Evolutionary conservation across 1,139 yeast genomes (phyloP).

Genomic region (Suhomyces bokatorum): DNA sequence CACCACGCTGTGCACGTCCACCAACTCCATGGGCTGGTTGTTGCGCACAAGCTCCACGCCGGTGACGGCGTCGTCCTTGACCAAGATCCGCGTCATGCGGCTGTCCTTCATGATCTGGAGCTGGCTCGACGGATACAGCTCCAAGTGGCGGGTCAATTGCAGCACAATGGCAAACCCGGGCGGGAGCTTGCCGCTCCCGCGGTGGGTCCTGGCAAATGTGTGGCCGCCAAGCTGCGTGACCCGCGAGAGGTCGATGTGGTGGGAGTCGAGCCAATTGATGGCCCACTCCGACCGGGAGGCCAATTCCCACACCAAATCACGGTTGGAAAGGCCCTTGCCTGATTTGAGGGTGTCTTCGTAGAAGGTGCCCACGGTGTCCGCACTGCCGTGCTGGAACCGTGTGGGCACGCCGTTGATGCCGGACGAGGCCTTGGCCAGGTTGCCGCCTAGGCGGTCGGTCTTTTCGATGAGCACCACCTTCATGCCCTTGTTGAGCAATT

Average conservation of each 20-base stretch:
- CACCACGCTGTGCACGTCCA: slow-evolving; percentile 22
- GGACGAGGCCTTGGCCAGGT: slow-evolving; percentile 41
- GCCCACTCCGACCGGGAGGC: slow-evolving; percentile 30
- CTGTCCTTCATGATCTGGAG: slow-evolving; percentile 26
- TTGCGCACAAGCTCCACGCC: slow-evolving; percentile 25
- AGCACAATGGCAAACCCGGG: slow-evolving; percentile 41
- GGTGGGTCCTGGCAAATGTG: slow-evolving; percentile 37
- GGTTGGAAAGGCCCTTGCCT: slow-evolving; percentile 32
- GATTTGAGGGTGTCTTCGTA: slow-evolving; percentile 31
- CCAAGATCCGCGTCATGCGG: slow-evolving; percentile 20
- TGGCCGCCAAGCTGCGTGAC: slow-evolving; percentile 41
- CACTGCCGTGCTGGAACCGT: slow-evolving; percentile 22
- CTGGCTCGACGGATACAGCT: slow-evolving; percentile 15
- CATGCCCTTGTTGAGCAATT: slow-evolving; percentile 26
- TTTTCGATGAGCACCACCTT: slow-evolving; percentile 35
- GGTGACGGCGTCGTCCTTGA: slow-evolving; percentile 16
- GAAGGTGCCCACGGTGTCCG: slow-evolving; percentile 29
- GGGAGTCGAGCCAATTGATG: slow-evolving; percentile 33
- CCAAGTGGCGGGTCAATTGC: slow-evolving; percentile 25
- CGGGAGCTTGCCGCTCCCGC: slow-evolving; percentile 34
- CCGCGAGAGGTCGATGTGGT: slow-evolving; percentile 28
- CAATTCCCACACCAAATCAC: slow-evolving; percentile 27
- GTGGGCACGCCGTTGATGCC: slow-evolving; percentile 45
- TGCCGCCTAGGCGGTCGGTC: slow-evolving; percentile 35
- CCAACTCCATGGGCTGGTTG: slow-evolving; percentile 9